Conservation (phyloP, 129 eudicot species). For the Tanacetum coccineum region DNA sequence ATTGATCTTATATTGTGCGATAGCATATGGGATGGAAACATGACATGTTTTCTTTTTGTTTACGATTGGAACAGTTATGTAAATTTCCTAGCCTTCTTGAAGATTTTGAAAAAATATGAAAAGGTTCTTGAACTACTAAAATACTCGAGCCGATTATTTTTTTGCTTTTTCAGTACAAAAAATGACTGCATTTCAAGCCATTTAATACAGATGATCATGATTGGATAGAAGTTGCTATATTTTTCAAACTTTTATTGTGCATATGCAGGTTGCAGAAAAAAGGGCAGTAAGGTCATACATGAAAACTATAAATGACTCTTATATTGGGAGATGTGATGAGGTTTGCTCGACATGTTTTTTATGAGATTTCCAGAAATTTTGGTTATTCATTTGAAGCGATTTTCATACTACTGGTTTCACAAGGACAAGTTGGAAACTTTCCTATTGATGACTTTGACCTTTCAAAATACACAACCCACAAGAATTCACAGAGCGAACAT, state of each 20-base stretch:
- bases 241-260: too few relatives aligned
- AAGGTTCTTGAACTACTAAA: constrained; percentile 49
- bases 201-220: constrained; percentile 18
- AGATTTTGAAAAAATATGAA: constrained; percentile 89
- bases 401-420: constrained; percentile 52
- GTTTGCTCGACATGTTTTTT: too few relatives aligned
- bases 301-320: too few relatives aligned
- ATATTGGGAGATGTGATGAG: too few relatives aligned
- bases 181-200: constrained; percentile 9
- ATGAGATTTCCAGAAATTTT: constrained; percentile 80
- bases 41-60: constrained; percentile 25
- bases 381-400: constrained; percentile 81
- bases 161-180: not conserved
- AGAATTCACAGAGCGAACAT: constrained; percentile 8
- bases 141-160: constrained; percentile 6
- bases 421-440: constrained; percentile 76
- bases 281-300: too few relatives aligned
- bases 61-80: constrained; percentile 46
- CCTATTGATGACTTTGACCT: constrained; percentile 73
- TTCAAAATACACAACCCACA: constrained; percentile 41
- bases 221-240: constrained; percentile 1
- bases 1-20: not conserved
- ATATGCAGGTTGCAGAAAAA: too few relatives aligned
- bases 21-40: constrained; percentile 17
- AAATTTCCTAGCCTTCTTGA: constrained; percentile 76